A percentile compares a stretch with the other conserved stretches of the same genome.
Conservation (phyloP, 257 asterid species). For the Catharanthus roseus region DNA sequence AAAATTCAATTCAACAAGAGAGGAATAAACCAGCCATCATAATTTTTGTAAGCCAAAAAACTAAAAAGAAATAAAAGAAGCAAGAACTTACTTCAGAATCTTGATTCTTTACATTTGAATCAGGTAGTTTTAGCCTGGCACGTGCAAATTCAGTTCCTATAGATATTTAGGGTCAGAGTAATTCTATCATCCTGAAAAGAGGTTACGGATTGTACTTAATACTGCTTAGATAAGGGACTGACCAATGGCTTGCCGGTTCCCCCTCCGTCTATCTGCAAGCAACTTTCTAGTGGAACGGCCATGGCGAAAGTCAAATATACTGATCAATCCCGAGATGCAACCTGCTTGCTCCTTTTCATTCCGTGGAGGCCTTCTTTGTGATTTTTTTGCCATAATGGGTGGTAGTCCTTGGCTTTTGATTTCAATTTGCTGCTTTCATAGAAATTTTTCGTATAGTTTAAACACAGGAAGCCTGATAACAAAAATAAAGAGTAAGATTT, state of each 20-base stretch:
- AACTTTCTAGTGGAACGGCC: constrained; percentile 64
- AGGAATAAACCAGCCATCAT: constrained; percentile 4
- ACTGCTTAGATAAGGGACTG: constrained; percentile 24
- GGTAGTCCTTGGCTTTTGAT: constrained; percentile 5
- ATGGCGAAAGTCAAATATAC: constrained; percentile 71
- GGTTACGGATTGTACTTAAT: background rate
- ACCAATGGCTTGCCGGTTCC: constrained; percentile 43
- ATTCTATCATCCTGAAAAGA: background rate
- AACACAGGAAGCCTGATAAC: constrained; percentile 18
- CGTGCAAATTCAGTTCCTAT: constrained; percentile 40
- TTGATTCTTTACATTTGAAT: constrained; percentile 23
- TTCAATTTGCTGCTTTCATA: constrained; percentile 23
- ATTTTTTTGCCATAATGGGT: constrained; percentile 66
- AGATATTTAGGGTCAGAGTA: constrained; percentile 7
- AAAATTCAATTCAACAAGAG: too few relatives aligned
- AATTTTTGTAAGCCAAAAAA: background rate
- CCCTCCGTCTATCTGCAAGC: constrained; percentile 63
- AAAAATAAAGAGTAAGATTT: background rate
- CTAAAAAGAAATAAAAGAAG: constrained; percentile 1
- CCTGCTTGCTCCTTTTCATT: constrained; percentile 70
- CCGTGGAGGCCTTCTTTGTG: constrained; percentile 45
- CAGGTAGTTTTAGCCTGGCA: constrained; percentile 18
- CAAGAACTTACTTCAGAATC: constrained; percentile 34
- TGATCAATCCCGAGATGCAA: constrained; percentile 77
- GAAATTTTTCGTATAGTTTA: constrained; percentile 16